Percentiles rank a stretch among this genome's conserved stretches.
These are phyloP conservation scores for Nannochloris sp. DNA, from an alignment of 139 green algal species.

Conservation along the genomic window DNA sequence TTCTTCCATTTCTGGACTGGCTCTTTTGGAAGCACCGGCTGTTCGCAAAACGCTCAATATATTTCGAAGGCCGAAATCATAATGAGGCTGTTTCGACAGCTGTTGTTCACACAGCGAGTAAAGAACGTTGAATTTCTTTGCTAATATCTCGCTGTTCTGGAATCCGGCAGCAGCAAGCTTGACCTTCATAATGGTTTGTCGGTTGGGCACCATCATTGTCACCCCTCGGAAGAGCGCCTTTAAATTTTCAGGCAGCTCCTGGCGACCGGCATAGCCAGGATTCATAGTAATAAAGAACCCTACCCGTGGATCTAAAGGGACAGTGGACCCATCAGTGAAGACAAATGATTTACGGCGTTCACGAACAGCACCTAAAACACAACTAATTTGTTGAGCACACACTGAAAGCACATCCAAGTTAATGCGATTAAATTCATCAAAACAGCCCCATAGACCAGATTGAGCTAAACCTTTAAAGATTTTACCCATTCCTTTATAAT, in stretches of 20 bases:
- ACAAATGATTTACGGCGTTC: conserved; percentile 86
- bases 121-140: conserved; percentile 94
- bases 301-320: conserved; percentile 79
- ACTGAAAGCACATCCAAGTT: conserved; percentile 94
- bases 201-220: conserved; percentile 97
- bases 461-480: conserved; percentile 96
- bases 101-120: conserved; percentile 97
- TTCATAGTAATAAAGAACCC: conserved; percentile 99
- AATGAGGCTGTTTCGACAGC: conserved; percentile 94
- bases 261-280: conserved; percentile 81
- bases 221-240: conserved; percentile 94
- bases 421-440: conserved; percentile 99
- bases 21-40: conserved; percentile 79
- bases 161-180: conserved; percentile 90
- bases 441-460: conserved; percentile 91
- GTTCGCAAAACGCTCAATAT: conserved; percentile 88
- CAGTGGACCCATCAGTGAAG: conserved; percentile 86
- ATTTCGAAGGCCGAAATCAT: conserved; percentile 96
- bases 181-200: conserved; percentile 97
- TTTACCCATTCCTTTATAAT: conserved; percentile 94
- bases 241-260: conserved; percentile 97
- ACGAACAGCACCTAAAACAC: conserved; percentile 83
- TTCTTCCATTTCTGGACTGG: conserved; percentile 60
- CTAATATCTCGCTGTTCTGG: conserved; percentile 89
- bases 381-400: conserved; percentile 93